phyloP scores from a whole-genome alignment of 352 stramenopile genomes.

The Phytophthora aleatoria region DNA sequence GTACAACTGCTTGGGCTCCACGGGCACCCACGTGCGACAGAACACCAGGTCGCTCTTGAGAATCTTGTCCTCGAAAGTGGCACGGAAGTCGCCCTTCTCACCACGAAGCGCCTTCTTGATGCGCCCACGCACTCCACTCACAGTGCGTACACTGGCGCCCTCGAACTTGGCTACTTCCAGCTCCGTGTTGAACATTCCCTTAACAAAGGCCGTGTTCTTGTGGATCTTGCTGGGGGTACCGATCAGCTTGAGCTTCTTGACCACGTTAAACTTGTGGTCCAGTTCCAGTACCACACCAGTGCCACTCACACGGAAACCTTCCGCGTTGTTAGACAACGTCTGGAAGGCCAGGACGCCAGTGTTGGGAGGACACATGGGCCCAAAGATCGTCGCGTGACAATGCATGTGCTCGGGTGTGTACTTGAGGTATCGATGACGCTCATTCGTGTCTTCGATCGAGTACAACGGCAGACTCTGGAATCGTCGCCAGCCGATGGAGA shows the following conservation, averaged over 20 bases:
- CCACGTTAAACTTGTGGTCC: conserved; percentile 97
- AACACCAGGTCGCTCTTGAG: conserved; percentile 99
- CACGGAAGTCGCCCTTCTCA: conserved; percentile 95
- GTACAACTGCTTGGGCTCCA: conserved; percentile 98
- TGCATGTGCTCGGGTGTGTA: conserved; percentile 99
- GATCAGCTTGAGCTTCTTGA: conserved; percentile 99
- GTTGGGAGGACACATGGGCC: conserved; percentile 95
- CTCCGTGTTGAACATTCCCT: conserved; percentile 96
- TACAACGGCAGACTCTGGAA: conserved; percentile 99
- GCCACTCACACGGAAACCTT: conserved; percentile 96
- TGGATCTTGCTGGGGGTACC: conserved; percentile 98
- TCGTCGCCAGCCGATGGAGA: conserved; percentile 98
- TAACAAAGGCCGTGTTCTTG: conserved; percentile 99
- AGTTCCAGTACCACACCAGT: conserved; percentile 98
- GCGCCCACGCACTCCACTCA: conserved; percentile 97
- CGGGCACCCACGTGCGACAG: conserved; percentile 98
- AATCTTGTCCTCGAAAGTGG: conserved; percentile 99
- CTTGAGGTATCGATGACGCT: conserved; percentile 97
- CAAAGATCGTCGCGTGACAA: conserved; percentile 98
- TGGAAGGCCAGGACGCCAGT: conserved; percentile 98
- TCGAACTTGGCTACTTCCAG: conserved; percentile 98
- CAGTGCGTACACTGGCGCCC: conserved; percentile 97
- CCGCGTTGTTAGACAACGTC: conserved; percentile 89
- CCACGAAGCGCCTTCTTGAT: conserved; percentile 97
- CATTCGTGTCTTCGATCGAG: conserved; percentile 98